These are phyloP conservation scores for Phialemoniopsis sp. DNA, from an alignment of 2,329 filamentous ascomycete genomes.

Conservation along the genomic window DNA sequence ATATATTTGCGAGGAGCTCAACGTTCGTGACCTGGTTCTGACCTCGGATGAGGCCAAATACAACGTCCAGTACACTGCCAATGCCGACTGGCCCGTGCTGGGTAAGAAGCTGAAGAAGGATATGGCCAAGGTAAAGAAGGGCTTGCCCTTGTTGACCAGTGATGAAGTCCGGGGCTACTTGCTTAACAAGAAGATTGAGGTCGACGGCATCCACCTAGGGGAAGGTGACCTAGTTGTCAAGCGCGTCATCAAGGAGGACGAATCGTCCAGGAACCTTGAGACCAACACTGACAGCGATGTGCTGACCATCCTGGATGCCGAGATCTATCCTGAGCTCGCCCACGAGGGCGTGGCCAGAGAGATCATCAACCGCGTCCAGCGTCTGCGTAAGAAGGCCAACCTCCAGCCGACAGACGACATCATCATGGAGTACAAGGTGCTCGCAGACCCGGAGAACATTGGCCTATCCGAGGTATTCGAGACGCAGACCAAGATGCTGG, in stretches of 20 bases:
- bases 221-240: conserved; percentile 81
- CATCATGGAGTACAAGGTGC: conserved; percentile 85
- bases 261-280: conserved; percentile 67
- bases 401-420: conserved; percentile 90
- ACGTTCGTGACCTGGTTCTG: conserved; percentile 79
- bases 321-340: conserved; percentile 76
- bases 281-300: conserved; percentile 87
- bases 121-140: conserved; percentile 85
- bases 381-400: conserved; percentile 88
- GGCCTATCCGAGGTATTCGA: conserved; percentile 68
- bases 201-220: conserved; percentile 81
- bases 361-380: conserved; percentile 89
- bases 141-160: conserved; percentile 72
- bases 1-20: conserved; percentile 92
- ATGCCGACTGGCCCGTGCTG: conserved; percentile 87
- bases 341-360: conserved; percentile 88
- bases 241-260: conserved; percentile 69
- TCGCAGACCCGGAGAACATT: conserved; percentile 73
- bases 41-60: conserved; percentile 86
- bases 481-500: conserved; percentile 63
- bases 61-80: conserved; percentile 85
- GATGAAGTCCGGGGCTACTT: conserved; percentile 80
- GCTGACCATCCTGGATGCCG: conserved; percentile 77
- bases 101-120: conserved; percentile 98
- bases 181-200: conserved; percentile 66